Percentiles rank a stretch among this genome's conserved stretches.
Conservation (phyloP, 495 filamentous ascomycete genomes). For the Ramalina intermedia region DNA sequence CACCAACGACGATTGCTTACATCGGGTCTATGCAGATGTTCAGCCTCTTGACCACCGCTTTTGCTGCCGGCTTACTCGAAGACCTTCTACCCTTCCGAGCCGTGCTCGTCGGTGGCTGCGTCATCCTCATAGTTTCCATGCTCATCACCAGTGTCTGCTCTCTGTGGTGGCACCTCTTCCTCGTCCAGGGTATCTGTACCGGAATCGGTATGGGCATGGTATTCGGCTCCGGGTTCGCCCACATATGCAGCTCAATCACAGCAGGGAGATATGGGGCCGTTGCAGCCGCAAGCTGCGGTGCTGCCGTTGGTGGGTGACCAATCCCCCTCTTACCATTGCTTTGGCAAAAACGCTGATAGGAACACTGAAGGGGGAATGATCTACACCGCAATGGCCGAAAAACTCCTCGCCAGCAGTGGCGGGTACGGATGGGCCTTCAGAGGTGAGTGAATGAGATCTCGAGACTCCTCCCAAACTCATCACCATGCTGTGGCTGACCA, state of each 20-base stretch:
- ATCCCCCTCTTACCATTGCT: too few relatives aligned
- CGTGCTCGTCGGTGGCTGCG: slow-evolving; percentile 34
- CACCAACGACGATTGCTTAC: slow-evolving; percentile 32
- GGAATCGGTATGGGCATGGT: slow-evolving; percentile 60
- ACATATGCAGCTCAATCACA: slow-evolving; percentile 27
- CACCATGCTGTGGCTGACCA: too few relatives aligned
- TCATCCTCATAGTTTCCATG: slow-evolving; percentile 48
- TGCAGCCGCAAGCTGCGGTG: not conserved
- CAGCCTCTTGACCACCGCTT: slow-evolving; percentile 19
- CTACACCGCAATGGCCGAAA: slow-evolving; percentile 55
- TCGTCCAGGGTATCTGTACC: slow-evolving; percentile 60
- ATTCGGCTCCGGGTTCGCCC: slow-evolving; percentile 49
- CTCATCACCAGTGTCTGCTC: slow-evolving; percentile 53
- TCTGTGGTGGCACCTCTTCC: slow-evolving; percentile 55
- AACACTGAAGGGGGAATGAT: slow-evolving; percentile 48
- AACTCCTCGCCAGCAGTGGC: slow-evolving; percentile 42
- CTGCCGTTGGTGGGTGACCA: not conserved
- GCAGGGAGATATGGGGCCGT: too few relatives aligned
- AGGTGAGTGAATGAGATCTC: not conserved
- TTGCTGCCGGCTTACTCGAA: slow-evolving; percentile 21
- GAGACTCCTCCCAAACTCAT: too few relatives aligned
- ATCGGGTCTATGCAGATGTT: slow-evolving; percentile 32
- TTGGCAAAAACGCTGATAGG: not conserved
- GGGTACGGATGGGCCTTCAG: slow-evolving; percentile 57
- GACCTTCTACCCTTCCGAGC: slow-evolving; percentile 11